These are phyloP conservation scores for Protomyces lactucae-debilis DNA, from an alignment of 1,139 yeast genomes.

Conservation along the genomic window DNA sequence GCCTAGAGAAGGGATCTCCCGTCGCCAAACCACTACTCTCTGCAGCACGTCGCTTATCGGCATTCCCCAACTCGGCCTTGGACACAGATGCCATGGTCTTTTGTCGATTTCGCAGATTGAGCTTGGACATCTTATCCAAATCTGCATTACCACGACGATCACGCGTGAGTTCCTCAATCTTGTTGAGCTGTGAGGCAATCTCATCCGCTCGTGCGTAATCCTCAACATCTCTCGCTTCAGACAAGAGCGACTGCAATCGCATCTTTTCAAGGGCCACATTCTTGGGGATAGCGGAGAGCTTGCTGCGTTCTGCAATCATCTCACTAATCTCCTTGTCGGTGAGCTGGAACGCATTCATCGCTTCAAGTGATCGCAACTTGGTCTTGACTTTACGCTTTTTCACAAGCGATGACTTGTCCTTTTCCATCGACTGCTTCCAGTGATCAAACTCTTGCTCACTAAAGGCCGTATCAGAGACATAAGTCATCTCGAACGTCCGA, in stretches of 20 bases:
- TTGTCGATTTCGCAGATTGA: slow-evolving; percentile 76
- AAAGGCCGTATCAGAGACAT: slow-evolving; percentile 27
- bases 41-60: slow-evolving; percentile 49
- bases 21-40: slow-evolving; percentile 43
- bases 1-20: slow-evolving; percentile 77
- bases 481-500: slow-evolving; percentile 66
- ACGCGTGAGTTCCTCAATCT: slow-evolving; percentile 32
- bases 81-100: slow-evolving; percentile 72
- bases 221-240: slow-evolving; percentile 67
- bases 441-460: slow-evolving; percentile 61
- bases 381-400: slow-evolving; percentile 60
- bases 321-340: slow-evolving; percentile 73
- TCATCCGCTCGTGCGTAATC: slow-evolving; percentile 51
- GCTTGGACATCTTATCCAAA: slow-evolving; percentile 51
- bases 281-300: slow-evolving; percentile 56
- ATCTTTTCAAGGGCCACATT: slow-evolving; percentile 77
- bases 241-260: slow-evolving; percentile 64
- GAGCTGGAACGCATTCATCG: slow-evolving; percentile 59
- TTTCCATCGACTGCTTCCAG: slow-evolving; percentile 58
- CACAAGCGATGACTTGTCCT: slow-evolving; percentile 59
- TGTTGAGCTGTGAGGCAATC: slow-evolving; percentile 51
- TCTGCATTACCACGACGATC: slow-evolving; percentile 20
- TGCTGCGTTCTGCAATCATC: slow-evolving; percentile 68
- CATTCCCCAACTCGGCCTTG: slow-evolving; percentile 66
- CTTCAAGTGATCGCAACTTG: slow-evolving; percentile 57